Conservation (phyloP, 2,329 filamentous ascomycete genomes). For the Sporothrix brasiliensis region DNA sequence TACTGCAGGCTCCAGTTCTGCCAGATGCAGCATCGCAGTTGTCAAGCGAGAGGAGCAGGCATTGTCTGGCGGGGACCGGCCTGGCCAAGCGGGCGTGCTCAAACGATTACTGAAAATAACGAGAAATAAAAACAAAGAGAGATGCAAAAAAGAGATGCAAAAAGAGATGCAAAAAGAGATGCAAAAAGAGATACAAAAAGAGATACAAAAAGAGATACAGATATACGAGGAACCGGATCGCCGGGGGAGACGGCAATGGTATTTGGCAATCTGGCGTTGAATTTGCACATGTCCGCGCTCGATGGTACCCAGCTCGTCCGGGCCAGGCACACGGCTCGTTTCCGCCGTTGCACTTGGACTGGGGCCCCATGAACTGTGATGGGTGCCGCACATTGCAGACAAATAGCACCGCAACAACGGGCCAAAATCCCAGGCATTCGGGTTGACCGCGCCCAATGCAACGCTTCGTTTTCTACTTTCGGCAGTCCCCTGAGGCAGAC, state of each 20-base stretch:
- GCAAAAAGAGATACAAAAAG: neutral
- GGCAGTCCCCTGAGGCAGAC: neutral
- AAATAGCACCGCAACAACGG: neutral
- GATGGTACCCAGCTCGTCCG: no score
- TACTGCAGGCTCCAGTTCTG: neutral
- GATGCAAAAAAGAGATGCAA: neutral
- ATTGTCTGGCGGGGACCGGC: neutral
- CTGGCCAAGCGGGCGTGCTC: no score
- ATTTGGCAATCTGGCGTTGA: no score
- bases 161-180: neutral
- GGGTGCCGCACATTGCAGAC: neutral
- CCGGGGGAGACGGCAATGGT: no score
- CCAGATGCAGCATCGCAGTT: constrained; percentile 4
- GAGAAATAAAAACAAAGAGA: neutral
- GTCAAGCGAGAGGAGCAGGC: neutral
- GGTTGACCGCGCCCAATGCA: neutral
- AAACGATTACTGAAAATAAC: no score
- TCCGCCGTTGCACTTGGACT: no score
- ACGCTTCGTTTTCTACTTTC: constrained; percentile 8
- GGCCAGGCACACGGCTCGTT: no score
- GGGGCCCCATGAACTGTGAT: no score
- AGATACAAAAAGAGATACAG: neutral
- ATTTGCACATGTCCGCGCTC: no score
- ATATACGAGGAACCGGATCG: neutral
- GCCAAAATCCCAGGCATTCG: neutral